A percentile compares a stretch with the other conserved stretches of the same genome.
Conservation (phyloP, 257 asterid species). For the Schizonepeta tenuifolia region DNA sequence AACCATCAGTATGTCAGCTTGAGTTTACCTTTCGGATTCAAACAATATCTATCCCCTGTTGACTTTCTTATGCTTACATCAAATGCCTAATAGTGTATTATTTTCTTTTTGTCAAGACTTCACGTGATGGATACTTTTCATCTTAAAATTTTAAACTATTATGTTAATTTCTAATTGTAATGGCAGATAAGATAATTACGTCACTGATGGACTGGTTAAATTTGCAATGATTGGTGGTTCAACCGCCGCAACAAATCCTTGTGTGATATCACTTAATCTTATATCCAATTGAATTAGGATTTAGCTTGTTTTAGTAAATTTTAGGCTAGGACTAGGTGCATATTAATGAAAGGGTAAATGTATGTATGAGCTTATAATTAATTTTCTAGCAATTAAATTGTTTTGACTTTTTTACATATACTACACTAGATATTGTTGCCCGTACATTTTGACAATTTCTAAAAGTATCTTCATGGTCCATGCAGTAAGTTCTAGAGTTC, state of each 20-base stretch:
- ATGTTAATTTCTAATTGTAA: neutral
- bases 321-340: constrained; percentile 9
- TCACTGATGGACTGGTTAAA: neutral
- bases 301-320: constrained; percentile 9
- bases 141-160: neutral
- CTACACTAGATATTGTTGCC: no score
- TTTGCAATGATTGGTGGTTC: neutral
- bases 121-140: neutral
- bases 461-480: no score
- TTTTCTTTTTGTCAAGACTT: neutral
- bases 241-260: constrained; percentile 2
- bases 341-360: neutral
- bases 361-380: neutral
- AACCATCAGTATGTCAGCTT: constrained; percentile 20
- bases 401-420: no score
- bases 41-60: neutral
- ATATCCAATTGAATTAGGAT: neutral
- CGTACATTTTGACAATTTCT: no score
- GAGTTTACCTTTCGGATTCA: constrained; percentile 8
- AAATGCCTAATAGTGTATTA: neutral
- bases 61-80: constrained; percentile 23
- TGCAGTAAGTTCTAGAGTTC: no score
- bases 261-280: neutral
- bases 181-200: constrained; percentile 18
- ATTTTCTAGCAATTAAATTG: no score